These are phyloP conservation scores for Persicaria tinctoria DNA, from an alignment of 148 eudicot species.

Conservation along the genomic window DNA sequence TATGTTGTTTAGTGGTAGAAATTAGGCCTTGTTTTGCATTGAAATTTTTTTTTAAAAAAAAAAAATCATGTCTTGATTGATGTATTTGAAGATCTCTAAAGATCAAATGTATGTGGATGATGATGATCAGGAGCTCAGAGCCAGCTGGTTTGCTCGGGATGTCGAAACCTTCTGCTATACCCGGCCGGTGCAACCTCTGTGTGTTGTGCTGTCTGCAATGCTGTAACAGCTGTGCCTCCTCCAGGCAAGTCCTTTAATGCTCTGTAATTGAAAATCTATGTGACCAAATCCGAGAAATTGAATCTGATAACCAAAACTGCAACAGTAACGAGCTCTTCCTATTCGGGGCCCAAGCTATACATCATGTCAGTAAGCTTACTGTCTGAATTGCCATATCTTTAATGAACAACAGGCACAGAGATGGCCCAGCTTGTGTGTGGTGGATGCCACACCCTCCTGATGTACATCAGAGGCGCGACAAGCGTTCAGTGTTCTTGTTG, in stretches of 20 bases:
- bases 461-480: constrained; percentile 29
- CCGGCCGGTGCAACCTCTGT: constrained; percentile 82
- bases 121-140: constrained; percentile 52
- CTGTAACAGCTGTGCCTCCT: constrained; percentile 73
- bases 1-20: neutral
- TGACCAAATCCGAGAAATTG: neutral
- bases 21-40: neutral
- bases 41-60: neutral
- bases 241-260: constrained; percentile 36
- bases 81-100: neutral
- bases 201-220: constrained; percentile 89
- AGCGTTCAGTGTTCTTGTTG: constrained; percentile 20
- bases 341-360: no score
- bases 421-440: constrained; percentile 20
- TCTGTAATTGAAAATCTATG: neutral
- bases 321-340: no score
- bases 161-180: constrained; percentile 73
- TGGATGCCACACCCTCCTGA: constrained; percentile 18
- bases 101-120: constrained; percentile 11
- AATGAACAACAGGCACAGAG: constrained; percentile 13
- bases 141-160: constrained; percentile 79
- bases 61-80: neutral
- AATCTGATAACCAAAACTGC: neutral
- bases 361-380: no score
- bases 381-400: neutral